phyloP scores from a whole-genome alignment of 1,139 yeast genomes.

The Diutina siamensis region DNA sequence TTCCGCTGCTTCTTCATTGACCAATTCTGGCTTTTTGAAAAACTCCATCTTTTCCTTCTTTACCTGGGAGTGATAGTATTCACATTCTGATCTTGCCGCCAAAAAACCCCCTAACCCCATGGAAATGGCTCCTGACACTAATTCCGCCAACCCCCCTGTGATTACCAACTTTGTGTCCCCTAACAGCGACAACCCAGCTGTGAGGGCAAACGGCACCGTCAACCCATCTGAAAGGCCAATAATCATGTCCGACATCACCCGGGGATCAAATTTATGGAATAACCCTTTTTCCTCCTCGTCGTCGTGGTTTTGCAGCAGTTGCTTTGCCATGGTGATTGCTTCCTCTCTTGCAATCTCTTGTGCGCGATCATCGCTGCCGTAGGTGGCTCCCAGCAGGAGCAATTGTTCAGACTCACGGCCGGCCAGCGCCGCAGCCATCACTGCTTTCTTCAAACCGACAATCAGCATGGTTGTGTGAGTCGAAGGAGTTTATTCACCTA shows the following conservation, averaged over 20 bases:
- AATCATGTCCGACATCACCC: conserved; percentile 71
- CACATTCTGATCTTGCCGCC: conserved; percentile 72
- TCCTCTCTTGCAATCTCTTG: conserved; percentile 3
- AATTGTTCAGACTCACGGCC: not conserved
- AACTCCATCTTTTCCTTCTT: conserved; percentile 58
- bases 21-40: conserved; percentile 49
- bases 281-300: conserved; percentile 25
- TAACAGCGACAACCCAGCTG: conserved; percentile 69
- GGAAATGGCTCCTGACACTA: conserved; percentile 73
- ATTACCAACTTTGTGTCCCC: conserved; percentile 68
- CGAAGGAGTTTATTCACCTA: too few relatives aligned
- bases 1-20: conserved; percentile 62
- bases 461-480: not conserved
- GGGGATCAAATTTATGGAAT: conserved; percentile 43
- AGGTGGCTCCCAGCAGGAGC: not conserved
- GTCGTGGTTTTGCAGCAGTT: conserved; percentile 6
- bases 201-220: conserved; percentile 76
- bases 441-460: not conserved
- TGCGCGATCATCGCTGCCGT: not conserved
- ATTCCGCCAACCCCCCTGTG: conserved; percentile 79
- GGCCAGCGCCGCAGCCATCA: not conserved
- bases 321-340: not conserved
- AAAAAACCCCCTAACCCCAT: conserved; percentile 80
- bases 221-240: conserved; percentile 74
- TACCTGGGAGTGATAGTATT: conserved; percentile 60